Conservation (phyloP, 345 rosid genomes). For the Microcos paniculata region DNA sequence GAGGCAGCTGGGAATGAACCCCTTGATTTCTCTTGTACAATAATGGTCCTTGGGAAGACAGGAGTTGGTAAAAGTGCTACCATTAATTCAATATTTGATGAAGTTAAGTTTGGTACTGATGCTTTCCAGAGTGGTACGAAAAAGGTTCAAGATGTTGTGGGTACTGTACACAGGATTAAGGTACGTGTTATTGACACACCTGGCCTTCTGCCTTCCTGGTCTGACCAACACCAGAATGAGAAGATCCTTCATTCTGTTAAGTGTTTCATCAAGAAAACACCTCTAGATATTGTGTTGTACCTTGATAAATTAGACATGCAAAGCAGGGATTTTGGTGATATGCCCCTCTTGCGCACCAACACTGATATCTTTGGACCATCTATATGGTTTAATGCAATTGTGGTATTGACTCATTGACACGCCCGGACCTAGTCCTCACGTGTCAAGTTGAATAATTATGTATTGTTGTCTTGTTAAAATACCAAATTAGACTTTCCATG, state of each 20-base stretch:
- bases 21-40: slow-evolving; percentile 97
- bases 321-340: slow-evolving; percentile 89
- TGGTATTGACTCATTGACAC: no score
- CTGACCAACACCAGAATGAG: slow-evolving; percentile 91
- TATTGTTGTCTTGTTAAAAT: no score
- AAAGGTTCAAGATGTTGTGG: slow-evolving; percentile 93
- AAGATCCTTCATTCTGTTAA: slow-evolving; percentile 85
- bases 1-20: slow-evolving; percentile 95
- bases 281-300: slow-evolving; percentile 95
- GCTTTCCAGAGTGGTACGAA: slow-evolving; percentile 89
- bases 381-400: slow-evolving; percentile 98
- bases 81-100: slow-evolving; percentile 94
- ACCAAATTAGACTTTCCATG: no score
- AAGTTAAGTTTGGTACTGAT: slow-evolving; percentile 78
- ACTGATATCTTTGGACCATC: slow-evolving; percentile 90
- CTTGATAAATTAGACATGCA: slow-evolving; percentile 97
- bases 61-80: slow-evolving; percentile 99
- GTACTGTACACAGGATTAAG: slow-evolving; percentile 94
- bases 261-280: slow-evolving; percentile 76
- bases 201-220: slow-evolving; percentile 89
- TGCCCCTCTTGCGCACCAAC: slow-evolving; percentile 93
- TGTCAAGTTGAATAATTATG: no score
- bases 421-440: no score
- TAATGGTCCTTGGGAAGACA: slow-evolving; percentile 96
- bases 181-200: slow-evolving; percentile 97